A percentile compares a stretch with the other conserved stretches of the same genome.
Evolutionary conservation across 2,329 filamentous ascomycete species (phyloP).

Genomic region (Fusarium chuoi): DNA sequence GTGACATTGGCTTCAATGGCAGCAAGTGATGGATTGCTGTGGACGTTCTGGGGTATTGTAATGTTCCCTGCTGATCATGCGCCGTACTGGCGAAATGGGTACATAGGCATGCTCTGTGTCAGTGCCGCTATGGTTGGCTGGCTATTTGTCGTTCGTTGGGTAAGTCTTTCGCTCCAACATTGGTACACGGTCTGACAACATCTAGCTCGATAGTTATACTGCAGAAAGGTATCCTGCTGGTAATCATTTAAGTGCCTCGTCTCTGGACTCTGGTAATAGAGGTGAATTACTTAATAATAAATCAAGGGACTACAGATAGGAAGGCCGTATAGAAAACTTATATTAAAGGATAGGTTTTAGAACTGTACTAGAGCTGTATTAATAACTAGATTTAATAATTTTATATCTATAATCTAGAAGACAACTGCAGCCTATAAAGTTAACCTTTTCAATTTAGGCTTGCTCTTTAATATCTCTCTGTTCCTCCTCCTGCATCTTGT

Average conservation of each 20-base stretch:
- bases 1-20: constrained; percentile 56
- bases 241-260: neutral
- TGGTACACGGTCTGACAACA: neutral
- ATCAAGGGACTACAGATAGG: no score
- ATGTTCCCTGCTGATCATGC: constrained; percentile 56
- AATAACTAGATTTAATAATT: no score
- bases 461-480: no score
- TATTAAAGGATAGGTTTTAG: no score
- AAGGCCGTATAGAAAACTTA: no score
- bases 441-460: no score
- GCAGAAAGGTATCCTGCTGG: neutral
- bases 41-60: constrained; percentile 58
- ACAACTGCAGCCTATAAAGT: no score
- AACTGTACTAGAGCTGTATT: no score
- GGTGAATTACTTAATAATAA: neutral
- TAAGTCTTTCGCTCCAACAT: rapidly evolving
- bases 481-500: no score
- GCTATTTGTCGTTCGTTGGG: constrained; percentile 33
- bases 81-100: constrained; percentile 52
- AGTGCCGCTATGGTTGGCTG: constrained; percentile 8
- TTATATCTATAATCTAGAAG: no score
- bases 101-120: constrained; percentile 41
- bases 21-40: constrained; percentile 51
- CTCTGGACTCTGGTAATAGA: neutral
- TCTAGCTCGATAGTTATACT: constrained; percentile 18